Conservation (phyloP, 495 filamentous ascomycete species). For the Aspergillus haitiensis region DNA sequence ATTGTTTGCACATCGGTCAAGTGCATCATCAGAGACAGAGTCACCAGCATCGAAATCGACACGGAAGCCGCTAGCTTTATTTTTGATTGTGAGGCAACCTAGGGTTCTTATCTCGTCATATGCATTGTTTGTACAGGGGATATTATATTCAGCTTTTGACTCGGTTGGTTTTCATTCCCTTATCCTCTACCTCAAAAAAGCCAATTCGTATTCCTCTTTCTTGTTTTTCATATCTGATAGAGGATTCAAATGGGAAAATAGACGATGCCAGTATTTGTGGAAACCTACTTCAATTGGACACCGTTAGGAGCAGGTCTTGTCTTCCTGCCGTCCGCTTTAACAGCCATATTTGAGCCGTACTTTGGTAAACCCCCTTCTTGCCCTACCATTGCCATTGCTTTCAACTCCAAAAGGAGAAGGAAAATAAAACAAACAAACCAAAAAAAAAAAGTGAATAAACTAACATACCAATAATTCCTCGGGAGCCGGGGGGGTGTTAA, state of each 20-base stretch:
- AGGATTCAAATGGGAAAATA: conserved; percentile 2
- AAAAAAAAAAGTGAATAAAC: conserved; percentile 1
- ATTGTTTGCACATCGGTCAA: background rate
- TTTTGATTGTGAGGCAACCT: conserved; percentile 31
- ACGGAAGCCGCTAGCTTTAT: conserved; percentile 17
- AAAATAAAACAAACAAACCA: background rate
- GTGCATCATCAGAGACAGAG: background rate
- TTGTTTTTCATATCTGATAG: too few species aligned
- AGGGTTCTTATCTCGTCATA: conserved; percentile 36
- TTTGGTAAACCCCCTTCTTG: conserved; percentile 32
- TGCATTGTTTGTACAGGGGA: conserved; percentile 34
- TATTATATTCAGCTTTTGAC: conserved; percentile 39
- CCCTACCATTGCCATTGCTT: too few species aligned
- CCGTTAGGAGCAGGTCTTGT: conserved; percentile 69
- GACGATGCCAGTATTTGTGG: conserved; percentile 66
- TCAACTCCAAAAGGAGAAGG: too few species aligned
- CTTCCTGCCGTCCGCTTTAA: conserved; percentile 68
- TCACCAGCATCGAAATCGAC: background rate
- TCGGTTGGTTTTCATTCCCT: conserved; percentile 21
- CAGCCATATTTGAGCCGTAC: conserved; percentile 63
- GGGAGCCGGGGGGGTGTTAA: background rate
- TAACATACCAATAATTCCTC: background rate
- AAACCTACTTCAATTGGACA: conserved; percentile 62
- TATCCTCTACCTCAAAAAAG: too few species aligned
- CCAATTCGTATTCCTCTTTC: too few species aligned